Evolutionary conservation across 805 yeast genomes (phyloP), one percentile per base, ranked within the genome.

Genomic region (Pichia phayaonensis): DNA sequence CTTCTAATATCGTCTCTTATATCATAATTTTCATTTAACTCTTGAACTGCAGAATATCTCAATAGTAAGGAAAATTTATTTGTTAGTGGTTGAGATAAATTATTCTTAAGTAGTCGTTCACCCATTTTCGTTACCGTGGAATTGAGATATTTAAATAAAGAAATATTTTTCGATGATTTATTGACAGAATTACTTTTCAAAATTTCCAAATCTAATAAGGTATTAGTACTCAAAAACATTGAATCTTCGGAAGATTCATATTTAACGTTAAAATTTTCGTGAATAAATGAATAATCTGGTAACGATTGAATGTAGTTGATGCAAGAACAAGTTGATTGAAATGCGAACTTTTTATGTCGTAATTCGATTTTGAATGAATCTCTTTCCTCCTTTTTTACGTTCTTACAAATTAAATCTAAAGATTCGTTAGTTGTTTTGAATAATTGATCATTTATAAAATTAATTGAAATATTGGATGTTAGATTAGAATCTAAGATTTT

Each of bases 111-210:
- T 8, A 69, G 51, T 46, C 80, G 54, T 16, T 59, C 61, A 0
- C 80, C 81, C 80, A 76, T 76, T 47, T 67, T 71, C 0, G 81
- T 76, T 0, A 58, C 51, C 0, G 78, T 73, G 1, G 59, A 54
- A 54, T 75, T 67, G 42, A 75, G 53, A 40, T 64, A 62, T 24
- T 69, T 71, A 29, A 67, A 63, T 8, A 76, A 58, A 0, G 72
- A 65, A 10, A 61, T 45, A 0, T 69, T 71, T 10, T 56, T 61
- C 12, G 24, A 10, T 6, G 15, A 40, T 20, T 56, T 56, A 2
- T 42, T 39, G 8, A 63, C 65, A 6, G 58, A 44, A 2, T 61
- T 58, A 54, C 70, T 73, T 11, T 68, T 66, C 1, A 69, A 58
- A 23, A 76, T 55, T 46, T 75, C 77, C 7, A 76, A 60, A n/a